phyloP scores from a whole-genome alignment of 371 early-diverging fungal genomes.

The Circinella umbellata region DNA sequence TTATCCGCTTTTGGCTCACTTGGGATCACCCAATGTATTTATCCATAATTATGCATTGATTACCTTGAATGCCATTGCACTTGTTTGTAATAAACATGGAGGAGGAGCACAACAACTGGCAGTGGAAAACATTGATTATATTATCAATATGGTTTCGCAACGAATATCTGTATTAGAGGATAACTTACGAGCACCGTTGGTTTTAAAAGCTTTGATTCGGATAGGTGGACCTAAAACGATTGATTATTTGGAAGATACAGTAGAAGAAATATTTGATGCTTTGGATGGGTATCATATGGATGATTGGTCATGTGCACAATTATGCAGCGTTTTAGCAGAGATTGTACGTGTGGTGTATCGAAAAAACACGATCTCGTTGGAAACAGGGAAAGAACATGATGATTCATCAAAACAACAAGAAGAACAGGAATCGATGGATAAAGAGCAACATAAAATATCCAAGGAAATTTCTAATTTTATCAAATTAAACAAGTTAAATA shows the following conservation, averaged over 20 bases:
- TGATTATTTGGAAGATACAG: constrained; percentile 58
- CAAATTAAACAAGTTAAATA: neutral
- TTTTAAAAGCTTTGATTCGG: constrained; percentile 59
- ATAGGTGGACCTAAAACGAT: constrained; percentile 53
- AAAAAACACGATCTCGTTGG: neutral
- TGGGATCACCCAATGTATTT: constrained; percentile 48
- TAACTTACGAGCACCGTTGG: constrained; percentile 56
- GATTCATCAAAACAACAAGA: neutral
- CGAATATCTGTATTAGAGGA: constrained; percentile 46
- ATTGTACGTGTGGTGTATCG: constrained; percentile 33
- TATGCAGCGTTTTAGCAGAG: constrained; percentile 50
- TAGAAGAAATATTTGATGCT: constrained; percentile 66
- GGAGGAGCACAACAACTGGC: constrained; percentile 41
- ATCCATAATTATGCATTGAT: constrained; percentile 46
- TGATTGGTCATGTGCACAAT: constrained; percentile 36
- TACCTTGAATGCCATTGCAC: constrained; percentile 43
- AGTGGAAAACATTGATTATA: constrained; percentile 66
- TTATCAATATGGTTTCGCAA: constrained; percentile 60
- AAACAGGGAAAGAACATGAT: neutral
- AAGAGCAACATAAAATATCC: constrained; percentile 18
- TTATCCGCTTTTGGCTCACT: constrained; percentile 61
- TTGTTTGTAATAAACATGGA: constrained; percentile 29
- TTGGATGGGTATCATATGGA: constrained; percentile 52
- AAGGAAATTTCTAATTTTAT: constrained; percentile 34
- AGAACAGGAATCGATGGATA: no score